Percentiles rank a stretch among this genome's conserved stretches.
Evolutionary conservation across 495 filamentous ascomycete genomes (phyloP).

Genomic region (Friedmanniomyces simplex): DNA sequence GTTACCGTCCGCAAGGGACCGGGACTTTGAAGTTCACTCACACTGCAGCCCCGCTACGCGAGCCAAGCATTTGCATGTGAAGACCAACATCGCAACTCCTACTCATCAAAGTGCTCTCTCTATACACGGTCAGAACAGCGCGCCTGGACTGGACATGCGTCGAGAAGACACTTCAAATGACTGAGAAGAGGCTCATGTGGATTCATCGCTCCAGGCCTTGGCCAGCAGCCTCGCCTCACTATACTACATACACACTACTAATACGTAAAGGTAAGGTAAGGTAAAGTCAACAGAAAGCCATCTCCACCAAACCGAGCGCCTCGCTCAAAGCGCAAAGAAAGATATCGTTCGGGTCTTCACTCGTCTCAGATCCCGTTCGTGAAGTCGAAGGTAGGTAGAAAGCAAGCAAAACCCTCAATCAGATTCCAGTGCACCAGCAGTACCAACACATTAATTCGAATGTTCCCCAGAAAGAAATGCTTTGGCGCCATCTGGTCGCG

Average conservation of each 20-base stretch:
- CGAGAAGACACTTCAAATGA: background rate
- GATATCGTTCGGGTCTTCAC: background rate
- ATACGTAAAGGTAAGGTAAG: background rate
- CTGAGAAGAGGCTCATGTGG: background rate
- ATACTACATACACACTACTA: background rate
- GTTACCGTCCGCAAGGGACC: too few relatives aligned
- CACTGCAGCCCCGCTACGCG: background rate
- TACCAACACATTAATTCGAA: conserved; percentile 9
- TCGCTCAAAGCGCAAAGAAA: background rate
- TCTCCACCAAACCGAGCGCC: background rate
- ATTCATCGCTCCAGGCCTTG: background rate
- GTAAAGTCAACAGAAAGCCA: background rate
- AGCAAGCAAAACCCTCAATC: background rate
- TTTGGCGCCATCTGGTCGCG: background rate
- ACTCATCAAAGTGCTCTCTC: too few relatives aligned
- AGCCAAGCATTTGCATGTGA: too few relatives aligned
- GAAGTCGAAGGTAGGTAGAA: background rate
- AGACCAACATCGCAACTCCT: too few relatives aligned
- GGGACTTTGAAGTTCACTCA: too few relatives aligned
- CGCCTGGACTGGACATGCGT: background rate
- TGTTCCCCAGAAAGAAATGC: background rate
- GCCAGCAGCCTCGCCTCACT: background rate
- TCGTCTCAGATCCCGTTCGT: background rate
- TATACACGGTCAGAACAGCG: too few relatives aligned
- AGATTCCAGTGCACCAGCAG: background rate